Percentiles rank a stretch among this genome's conserved stretches.
Evolutionary conservation across 1,139 yeast species (phyloP).

Genomic region (Meyerozyma sp.): DNA sequence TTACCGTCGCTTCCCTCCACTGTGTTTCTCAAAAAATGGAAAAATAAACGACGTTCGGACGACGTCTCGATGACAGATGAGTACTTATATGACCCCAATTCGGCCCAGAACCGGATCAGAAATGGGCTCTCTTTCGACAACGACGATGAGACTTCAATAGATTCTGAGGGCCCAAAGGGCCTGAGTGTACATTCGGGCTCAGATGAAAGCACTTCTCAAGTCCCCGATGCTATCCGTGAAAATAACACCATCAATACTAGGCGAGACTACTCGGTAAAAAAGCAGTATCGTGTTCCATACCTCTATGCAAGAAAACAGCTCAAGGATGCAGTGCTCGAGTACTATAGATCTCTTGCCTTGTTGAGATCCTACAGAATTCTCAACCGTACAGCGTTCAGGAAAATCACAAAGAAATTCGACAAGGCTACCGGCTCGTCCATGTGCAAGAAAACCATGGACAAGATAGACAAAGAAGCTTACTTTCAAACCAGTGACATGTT

Average conservation of each 20-base stretch:
- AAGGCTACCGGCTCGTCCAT: constrained; percentile 54
- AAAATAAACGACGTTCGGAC: constrained; percentile 4
- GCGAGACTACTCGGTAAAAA: constrained; percentile 30
- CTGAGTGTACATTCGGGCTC: constrained; percentile 2
- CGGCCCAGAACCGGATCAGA: constrained; percentile 35
- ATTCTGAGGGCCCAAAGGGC: constrained; percentile 7
- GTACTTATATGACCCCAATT: constrained; percentile 23
- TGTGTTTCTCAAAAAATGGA: constrained; percentile 32
- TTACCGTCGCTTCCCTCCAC: constrained; percentile 55
- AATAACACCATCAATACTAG: constrained; percentile 6
- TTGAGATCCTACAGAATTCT: constrained; percentile 70
- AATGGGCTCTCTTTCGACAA: constrained; percentile 22
- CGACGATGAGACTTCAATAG: constrained; percentile 5
- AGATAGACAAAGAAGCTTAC: constrained; percentile 47
- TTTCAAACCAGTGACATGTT: constrained; percentile 63
- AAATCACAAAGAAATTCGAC: constrained; percentile 85
- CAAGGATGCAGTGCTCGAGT: constrained; percentile 73
- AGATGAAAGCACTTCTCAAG: neutral
- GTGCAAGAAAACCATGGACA: constrained; percentile 53
- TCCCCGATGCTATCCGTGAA: neutral
- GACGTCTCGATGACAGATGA: constrained; percentile 13
- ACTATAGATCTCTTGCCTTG: constrained; percentile 73
- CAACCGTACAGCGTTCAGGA: constrained; percentile 84
- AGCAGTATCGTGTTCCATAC: constrained; percentile 51
- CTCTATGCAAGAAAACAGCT: constrained; percentile 68